Evolutionary conservation across 2,329 filamentous ascomycete genomes (phyloP), one percentile per base, ranked within the genome.

Genomic region (Arthrocladium fulminans): DNA sequence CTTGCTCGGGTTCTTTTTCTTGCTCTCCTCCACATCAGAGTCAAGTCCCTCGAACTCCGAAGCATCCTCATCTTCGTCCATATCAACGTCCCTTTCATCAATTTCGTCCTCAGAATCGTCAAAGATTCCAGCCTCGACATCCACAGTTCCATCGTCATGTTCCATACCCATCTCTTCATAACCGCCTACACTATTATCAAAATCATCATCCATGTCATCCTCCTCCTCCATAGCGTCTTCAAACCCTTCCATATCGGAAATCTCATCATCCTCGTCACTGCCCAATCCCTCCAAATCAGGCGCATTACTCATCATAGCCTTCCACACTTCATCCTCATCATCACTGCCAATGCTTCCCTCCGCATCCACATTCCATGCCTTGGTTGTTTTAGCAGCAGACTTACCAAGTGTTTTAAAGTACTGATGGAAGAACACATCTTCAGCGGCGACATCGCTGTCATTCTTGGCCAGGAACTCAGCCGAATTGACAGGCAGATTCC

Each of bases 401-500:
- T 81, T 88, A 54, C 81, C 80, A 48, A 86, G 69, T 53, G 83
- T 79, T 51, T 80, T 83, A 69, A 98, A 98, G 77, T 98, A 98
- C 57, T 88, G 83, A 67, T 98, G 92, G 79, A 98, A 98, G 79
- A 98, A 98, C 32, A 88, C 86, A 63, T 98, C 92, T 56, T 98
- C 89, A 0, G 82, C 87, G 2, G 85, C 82, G 38, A 98, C 84
- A 47, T 97, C 83, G 54, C 88, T 83, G n/a, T 78, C 75, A 70
- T 88, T 89, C 77, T 87, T 88, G 60, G 83, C 83, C 87, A 88
- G 95, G 74, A 98, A 98, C 2, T 80, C 73, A 54, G 94, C 85
- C 1, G 84, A 84, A 67, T 98, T 98, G 65, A 98, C 75, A 2
- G 81, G 76, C 15, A 53, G 8, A 5, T 29, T 38, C 72, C 81